These are phyloP conservation scores for Lactarius tabidus DNA, from an alignment of 768 basidiomycete genomes.

Conservation along the genomic window DNA sequence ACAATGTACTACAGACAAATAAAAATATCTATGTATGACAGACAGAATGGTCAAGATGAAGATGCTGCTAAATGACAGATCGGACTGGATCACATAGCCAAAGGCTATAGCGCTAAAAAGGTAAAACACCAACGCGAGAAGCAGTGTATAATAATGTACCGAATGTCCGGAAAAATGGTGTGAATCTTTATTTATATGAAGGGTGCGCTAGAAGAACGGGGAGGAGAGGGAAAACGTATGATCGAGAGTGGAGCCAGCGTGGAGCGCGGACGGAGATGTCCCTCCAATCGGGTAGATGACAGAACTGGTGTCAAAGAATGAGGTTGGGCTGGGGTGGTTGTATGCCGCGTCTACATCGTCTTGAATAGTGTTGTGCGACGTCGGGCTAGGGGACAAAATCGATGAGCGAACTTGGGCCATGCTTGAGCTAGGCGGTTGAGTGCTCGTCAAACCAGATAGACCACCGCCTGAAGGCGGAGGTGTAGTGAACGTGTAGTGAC, in stretches of 20 bases:
- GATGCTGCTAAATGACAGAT: conserved; percentile 15
- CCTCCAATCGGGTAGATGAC: conserved; percentile 22
- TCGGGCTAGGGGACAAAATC: conserved; percentile 17
- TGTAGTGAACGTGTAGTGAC: conserved; percentile 23
- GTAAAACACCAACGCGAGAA: conserved; percentile 6
- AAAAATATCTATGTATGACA: conserved; percentile 27
- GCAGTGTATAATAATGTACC: conserved; percentile 12
- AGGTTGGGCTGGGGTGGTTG: conserved; percentile 16
- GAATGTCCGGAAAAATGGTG: background rate
- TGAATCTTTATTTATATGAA: conserved; percentile 1
- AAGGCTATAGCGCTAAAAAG: background rate
- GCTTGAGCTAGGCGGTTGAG: conserved; percentile 2
- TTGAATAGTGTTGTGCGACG: conserved; percentile 17
- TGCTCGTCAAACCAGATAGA: conserved; percentile 7
- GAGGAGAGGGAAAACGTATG: conserved; percentile 21
- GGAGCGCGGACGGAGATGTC: conserved; percentile 17
- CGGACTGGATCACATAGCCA: background rate
- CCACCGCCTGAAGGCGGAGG: conserved; percentile 9
- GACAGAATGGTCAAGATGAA: conserved; percentile 16
- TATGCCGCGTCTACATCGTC: conserved; percentile 18
- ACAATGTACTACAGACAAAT: conserved; percentile 25
- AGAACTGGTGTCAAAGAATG: conserved; percentile 18
- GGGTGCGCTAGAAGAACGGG: conserved; percentile 21
- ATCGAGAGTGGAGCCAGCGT: conserved; percentile 19
- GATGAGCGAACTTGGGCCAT: conserved; percentile 16